Base-by-base conservation (phyloP, 2,329 filamentous ascomycete species). In the Aspergillus proliferans region DNA sequence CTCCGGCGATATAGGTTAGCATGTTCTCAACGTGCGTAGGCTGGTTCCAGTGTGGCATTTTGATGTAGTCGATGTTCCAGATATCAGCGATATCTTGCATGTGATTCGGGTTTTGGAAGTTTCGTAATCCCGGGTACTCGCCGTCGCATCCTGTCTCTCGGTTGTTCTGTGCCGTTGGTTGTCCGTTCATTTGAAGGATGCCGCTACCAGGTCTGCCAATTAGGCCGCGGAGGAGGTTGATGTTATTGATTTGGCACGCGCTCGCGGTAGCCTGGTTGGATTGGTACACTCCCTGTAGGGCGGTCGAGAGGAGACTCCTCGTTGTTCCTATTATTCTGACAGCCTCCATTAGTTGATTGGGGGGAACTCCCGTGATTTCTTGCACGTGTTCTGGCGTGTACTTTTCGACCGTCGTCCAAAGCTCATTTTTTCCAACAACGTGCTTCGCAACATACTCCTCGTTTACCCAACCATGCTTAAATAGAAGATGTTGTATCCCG, bases 211-310 rank as follows among this genome's bases (percentile, higher is more conserved):
- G 59, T 38, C 58, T 66, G 5, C 68, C 67, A 15, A 71, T 66
- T 14, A 61, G 54, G 2, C 68, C 68, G 6, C 61, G 61, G 2
- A 70, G 55, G 1, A 71, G 61, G 43, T 70, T 70, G 58, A 71
- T 70, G 50, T 71, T 71, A 55, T 71, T 71, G 52, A 71, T 68
- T 50, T 69, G 66, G 50, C 68, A 71, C 1, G 68, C 67, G 46
- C 58, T 62, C 2, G 69, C 67, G 3, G 69, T 71, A n/a, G 66
- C 66, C 50, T 71, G 69, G 55, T 71, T 67, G 1, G 67, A 69
- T 51, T 71, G 68, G 47, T 71, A 71, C 4, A 71, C 69, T 3
- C 69, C 69, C 50, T 71, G 69, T 1, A 72, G 52, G 1, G 65
- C 66, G 3, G 68, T 70, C 2, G 68, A 71, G 7, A 71, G 52